Conservation (phyloP, 1,284 basidiomycete genomes). For the Trichosporon asahii region DNA sequence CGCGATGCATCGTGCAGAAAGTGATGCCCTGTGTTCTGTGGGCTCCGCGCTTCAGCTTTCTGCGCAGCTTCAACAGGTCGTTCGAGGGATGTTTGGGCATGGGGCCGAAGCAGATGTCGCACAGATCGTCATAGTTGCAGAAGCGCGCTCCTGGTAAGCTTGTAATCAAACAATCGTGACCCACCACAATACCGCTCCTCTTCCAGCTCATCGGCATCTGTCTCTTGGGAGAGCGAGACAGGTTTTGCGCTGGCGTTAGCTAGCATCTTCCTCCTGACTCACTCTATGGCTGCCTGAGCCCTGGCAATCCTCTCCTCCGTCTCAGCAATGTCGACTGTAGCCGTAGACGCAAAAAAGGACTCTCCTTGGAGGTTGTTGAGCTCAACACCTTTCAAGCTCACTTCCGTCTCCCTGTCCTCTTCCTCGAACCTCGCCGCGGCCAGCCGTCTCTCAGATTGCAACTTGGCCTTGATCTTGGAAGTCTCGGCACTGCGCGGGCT, state of each 20-base stretch:
- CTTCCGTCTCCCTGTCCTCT: not conserved
- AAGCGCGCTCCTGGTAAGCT: conserved; percentile 4
- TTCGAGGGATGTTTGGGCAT: conserved; percentile 26
- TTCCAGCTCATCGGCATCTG: not conserved
- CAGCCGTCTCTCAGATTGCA: not conserved
- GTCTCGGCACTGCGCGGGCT: not conserved
- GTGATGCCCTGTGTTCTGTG: conserved; percentile 17
- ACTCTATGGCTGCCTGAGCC: conserved; percentile 3
- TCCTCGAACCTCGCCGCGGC: not conserved
- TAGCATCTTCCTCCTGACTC: not conserved
- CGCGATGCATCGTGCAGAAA: conserved; percentile 41
- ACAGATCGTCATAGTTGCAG: conserved; percentile 9
- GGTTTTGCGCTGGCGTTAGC: not conserved
- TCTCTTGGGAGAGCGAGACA: not conserved
- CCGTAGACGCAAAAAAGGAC: not conserved
- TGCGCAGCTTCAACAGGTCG: conserved; percentile 17
- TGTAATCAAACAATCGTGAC: not conserved
- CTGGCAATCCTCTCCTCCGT: not conserved
- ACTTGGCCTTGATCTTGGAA: not conserved
- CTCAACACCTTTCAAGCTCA: not conserved
- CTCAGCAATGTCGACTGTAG: not conserved
- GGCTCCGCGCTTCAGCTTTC: not conserved
- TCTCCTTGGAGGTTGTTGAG: not conserved
- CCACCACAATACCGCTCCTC: conserved; percentile 15
- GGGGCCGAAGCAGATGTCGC: conserved; percentile 30